Evolutionary conservation across 495 filamentous ascomycete species (phyloP).

Genomic region (Hypoxylon crocopeplum): DNA sequence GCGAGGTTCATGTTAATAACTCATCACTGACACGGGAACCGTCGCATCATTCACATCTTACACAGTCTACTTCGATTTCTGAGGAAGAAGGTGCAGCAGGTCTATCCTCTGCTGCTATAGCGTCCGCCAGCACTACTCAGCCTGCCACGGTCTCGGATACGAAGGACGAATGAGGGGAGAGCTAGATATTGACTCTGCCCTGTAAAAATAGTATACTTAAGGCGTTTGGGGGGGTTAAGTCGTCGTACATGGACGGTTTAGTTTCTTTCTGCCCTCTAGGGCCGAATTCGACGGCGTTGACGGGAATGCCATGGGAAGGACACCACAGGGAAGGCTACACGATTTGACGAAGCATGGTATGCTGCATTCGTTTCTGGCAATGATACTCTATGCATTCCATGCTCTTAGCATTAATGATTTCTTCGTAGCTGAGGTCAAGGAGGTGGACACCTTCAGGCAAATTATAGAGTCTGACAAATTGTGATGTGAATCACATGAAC

Average conservation of each 20-base stretch:
- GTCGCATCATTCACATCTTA: conserved; percentile 47
- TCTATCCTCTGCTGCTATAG: conserved; percentile 5
- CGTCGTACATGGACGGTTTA: background rate
- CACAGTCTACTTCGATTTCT: conserved; percentile 42
- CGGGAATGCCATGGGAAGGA: background rate
- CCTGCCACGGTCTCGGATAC: conserved; percentile 11
- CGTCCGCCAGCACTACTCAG: conserved; percentile 13
- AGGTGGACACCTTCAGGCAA: background rate
- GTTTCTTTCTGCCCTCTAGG: background rate
- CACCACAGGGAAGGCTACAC: background rate
- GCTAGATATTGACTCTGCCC: background rate
- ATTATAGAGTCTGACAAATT: conserved; percentile 24
- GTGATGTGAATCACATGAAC: conserved; percentile 31
- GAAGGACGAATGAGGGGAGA: conserved; percentile 26
- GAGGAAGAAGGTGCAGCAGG: conserved; percentile 31
- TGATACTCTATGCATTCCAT: conserved; percentile 5
- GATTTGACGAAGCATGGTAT: conserved; percentile 12
- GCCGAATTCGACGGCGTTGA: conserved; percentile 19
- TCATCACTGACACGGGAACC: conserved; percentile 47
- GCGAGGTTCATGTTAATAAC: conserved; percentile 44
- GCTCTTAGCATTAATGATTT: background rate
- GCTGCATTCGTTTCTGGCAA: conserved; percentile 1
- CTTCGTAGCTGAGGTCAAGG: background rate
- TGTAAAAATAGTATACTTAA: background rate
- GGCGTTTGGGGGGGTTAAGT: conserved; percentile 17